These are phyloP conservation scores for Penicillium canariense DNA, from an alignment of 495 filamentous ascomycete species.

Conservation along the genomic window DNA sequence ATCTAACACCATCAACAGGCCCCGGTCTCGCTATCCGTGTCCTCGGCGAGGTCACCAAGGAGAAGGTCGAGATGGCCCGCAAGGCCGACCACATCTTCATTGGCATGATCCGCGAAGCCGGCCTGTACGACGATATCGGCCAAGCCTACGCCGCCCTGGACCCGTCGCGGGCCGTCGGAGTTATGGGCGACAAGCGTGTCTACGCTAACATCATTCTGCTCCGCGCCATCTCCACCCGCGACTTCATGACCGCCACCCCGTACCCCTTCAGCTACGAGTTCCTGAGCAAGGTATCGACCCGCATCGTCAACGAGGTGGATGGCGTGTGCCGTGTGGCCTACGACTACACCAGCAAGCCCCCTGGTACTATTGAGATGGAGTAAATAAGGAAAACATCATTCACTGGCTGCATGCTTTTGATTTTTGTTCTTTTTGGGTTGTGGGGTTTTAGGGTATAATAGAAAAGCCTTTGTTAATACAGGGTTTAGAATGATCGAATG, in stretches of 20 bases:
- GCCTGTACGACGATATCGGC: constrained; percentile 71
- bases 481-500: background rate
- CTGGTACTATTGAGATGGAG: constrained; percentile 30
- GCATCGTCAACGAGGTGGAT: constrained; percentile 26
- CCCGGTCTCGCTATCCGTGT: constrained; percentile 90
- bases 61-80: constrained; percentile 75
- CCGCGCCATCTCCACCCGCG: constrained; percentile 22
- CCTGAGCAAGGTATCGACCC: constrained; percentile 12
- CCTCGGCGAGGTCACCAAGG: constrained; percentile 79
- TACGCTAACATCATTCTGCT: constrained; percentile 26
- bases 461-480: constrained; percentile 1
- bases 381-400: constrained; percentile 8
- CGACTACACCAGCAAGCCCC: constrained; percentile 26
- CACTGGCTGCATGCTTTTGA: background rate
- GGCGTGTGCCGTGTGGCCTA: constrained; percentile 27
- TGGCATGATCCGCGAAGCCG: constrained; percentile 76
- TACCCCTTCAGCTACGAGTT: constrained; percentile 7
- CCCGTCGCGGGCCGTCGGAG: constrained; percentile 21
- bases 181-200: constrained; percentile 26
- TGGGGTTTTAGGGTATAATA: constrained; percentile 1
- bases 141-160: constrained; percentile 81
- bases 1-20: constrained; percentile 23
- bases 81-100: constrained; percentile 86
- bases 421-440: background rate
- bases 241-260: constrained; percentile 21